Evolutionary conservation across 441 rosid genomes (phyloP), one percentile per base, ranked within the genome.

Genomic region (Populus trichocarpa): DNA sequence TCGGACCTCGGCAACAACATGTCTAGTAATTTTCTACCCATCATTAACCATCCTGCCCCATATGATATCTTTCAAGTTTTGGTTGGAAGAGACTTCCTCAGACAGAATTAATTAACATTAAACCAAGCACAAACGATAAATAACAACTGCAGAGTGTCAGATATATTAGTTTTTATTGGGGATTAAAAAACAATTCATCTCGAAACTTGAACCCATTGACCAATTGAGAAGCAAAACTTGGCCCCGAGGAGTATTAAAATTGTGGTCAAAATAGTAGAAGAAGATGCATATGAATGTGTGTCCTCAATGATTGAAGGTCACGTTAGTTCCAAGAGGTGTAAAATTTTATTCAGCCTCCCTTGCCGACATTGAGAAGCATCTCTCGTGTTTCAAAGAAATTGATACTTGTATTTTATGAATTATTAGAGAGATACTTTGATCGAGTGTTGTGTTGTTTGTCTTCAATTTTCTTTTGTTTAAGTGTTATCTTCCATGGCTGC

Each of bases 281-380:
- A 25, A 9, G 77, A 10, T 66, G 70, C 77, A 65, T 65, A 26
- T 14, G 77, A 40, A 75, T 14, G 70, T 26, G 77, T 75, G 77
- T 33, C 25, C 66, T 14, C 63, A 75, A 75, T 75, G 77, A 75
- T 75, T 75, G 77, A 75, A 8, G 8, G 38, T 38, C 70, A 66
- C 77, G 77, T 75, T 75, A 75, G 36, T 26, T 12, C 20, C 18
- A 20, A 22, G 73, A 2, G 8, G 16, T 13, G 12, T 69, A 69
- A 28, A 16, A 69, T 68, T 35, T 35, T 12, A 30, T 13, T 30
- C 32, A 2, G 71, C 5, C 20, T 38, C 14, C 32, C 32, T 30
- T 30, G 25, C 70, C 70, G 70, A 67, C 70, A 67, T 70, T 70
- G 26, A 70, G 35, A 70, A 16, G 73, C 57, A 70, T 40, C 73